phyloP scores from a whole-genome alignment of 1,284 basidiomycete species.

The Papiliotrema nemorosa region DNA sequence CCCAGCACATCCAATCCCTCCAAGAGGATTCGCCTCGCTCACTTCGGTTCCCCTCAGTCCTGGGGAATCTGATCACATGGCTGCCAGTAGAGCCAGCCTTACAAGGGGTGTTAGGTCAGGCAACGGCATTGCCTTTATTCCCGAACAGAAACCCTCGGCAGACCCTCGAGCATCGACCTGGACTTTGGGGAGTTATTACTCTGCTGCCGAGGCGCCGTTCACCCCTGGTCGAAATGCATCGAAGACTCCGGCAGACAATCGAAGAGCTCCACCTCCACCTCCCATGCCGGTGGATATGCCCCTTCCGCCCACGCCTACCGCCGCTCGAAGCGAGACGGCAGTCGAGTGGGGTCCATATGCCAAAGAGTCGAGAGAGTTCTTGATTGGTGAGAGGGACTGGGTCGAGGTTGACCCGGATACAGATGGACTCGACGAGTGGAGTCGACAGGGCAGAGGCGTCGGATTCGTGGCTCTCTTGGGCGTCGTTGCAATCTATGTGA shows the following conservation, averaged over 20 bases:
- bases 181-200: constrained; percentile 28
- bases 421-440: constrained; percentile 28
- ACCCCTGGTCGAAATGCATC: constrained; percentile 7
- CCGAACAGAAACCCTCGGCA: constrained; percentile 7
- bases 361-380: constrained; percentile 31
- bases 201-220: constrained; percentile 4
- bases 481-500: constrained; percentile 25
- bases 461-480: constrained; percentile 21
- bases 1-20: constrained; percentile 29
- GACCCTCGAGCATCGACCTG: constrained; percentile 16
- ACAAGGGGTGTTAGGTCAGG: constrained; percentile 6
- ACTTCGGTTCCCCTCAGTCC: constrained; percentile 28
- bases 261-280: constrained; percentile 31
- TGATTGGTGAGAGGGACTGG: constrained; percentile 34
- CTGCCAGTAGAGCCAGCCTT: constrained; percentile 10
- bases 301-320: constrained; percentile 33
- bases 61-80: constrained; percentile 9
- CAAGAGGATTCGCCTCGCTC: constrained; percentile 30
- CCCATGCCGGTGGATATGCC: constrained; percentile 33
- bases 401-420: constrained; percentile 20
- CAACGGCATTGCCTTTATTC: constrained; percentile 16
- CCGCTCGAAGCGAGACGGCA: constrained; percentile 18
- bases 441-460: constrained; percentile 18
- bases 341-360: constrained; percentile 13
- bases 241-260: neutral